These are phyloP conservation scores for Nephelium lappaceum DNA, from an alignment of 345 rosid species.

Conservation along the genomic window DNA sequence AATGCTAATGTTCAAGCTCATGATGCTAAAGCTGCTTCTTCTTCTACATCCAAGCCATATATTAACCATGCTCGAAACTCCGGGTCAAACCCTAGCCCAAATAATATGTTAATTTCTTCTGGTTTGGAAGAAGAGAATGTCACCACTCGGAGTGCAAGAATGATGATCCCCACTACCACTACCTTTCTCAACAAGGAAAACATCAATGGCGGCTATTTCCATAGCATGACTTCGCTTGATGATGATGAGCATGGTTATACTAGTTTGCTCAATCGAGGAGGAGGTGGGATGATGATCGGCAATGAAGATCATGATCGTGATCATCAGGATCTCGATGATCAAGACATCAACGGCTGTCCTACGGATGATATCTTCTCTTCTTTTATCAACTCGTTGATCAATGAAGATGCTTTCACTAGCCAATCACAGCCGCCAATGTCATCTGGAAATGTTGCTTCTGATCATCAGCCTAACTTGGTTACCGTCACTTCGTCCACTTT, in stretches of 20 bases:
- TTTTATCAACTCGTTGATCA: conserved; percentile 56
- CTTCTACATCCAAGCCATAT: conserved; percentile 21
- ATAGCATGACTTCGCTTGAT: not conserved
- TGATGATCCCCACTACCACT: conserved; percentile 4
- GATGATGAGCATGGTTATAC: not conserved
- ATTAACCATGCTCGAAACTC: not conserved
- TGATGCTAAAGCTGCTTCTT: conserved; percentile 8
- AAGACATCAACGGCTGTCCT: conserved; percentile 31
- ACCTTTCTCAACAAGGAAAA: conserved; percentile 22
- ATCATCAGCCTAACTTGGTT: conserved; percentile 19
- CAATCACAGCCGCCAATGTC: conserved; percentile 26
- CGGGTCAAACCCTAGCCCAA: conserved; percentile 16
- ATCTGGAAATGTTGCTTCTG: conserved; percentile 1
- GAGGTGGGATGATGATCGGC: not conserved
- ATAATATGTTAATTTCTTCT: conserved; percentile 16
- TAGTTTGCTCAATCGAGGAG: conserved; percentile 10
- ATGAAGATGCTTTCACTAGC: conserved; percentile 43
- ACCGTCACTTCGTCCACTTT: conserved; percentile 17
- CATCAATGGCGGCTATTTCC: not conserved
- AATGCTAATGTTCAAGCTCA: not conserved
- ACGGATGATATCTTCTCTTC: conserved; percentile 52
- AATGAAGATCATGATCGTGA: not conserved
- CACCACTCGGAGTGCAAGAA: not conserved
- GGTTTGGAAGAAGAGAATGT: conserved; percentile 23
- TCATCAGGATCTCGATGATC: conserved; percentile 17